A percentile compares a stretch with the other conserved stretches of the same genome.
Evolutionary conservation across 2,329 filamentous ascomycete species (phyloP).

Genomic region (Calonectria hongkongensis): DNA sequence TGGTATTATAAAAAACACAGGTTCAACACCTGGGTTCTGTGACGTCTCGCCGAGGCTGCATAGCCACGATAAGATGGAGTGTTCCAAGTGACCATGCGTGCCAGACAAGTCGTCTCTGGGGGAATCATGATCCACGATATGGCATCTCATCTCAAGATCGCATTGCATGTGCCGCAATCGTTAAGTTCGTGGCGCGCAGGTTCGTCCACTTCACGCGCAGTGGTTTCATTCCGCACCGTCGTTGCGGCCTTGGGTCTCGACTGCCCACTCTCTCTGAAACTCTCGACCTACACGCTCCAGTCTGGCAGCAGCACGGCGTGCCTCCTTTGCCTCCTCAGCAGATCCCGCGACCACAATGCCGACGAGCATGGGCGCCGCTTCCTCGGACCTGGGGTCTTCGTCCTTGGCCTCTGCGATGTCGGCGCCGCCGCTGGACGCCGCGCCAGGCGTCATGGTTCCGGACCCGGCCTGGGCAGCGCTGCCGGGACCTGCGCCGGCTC

Average conservation of each 20-base stretch:
- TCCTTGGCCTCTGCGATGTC: constrained; percentile 26
- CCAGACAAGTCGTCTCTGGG: neutral
- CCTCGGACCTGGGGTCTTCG: constrained; percentile 52
- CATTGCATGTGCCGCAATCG: constrained; percentile 50
- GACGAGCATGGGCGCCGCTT: constrained; percentile 71
- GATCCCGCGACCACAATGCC: constrained; percentile 72
- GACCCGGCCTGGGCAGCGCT: constrained; percentile 39
- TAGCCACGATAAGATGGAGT: constrained; percentile 18
- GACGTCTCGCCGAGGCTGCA: constrained; percentile 8
- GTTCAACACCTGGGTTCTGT: constrained; percentile 1
- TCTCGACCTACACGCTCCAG: constrained; percentile 73
- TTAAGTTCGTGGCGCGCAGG: constrained; percentile 45
- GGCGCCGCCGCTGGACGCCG: constrained; percentile 39
- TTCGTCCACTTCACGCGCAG: constrained; percentile 13
- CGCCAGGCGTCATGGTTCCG: constrained; percentile 32
- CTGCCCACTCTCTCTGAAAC: constrained; percentile 72
- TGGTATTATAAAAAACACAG: constrained; percentile 21
- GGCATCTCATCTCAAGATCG: constrained; percentile 43
- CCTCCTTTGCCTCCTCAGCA: constrained; percentile 69
- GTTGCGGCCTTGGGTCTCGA: constrained; percentile 54
- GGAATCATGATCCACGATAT: constrained; percentile 40
- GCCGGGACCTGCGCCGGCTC: constrained; percentile 30
- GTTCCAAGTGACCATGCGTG: constrained; percentile 2
- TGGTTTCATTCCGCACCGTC: constrained; percentile 53
- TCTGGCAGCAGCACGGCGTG: constrained; percentile 70